Percentiles rank a stretch among this genome's conserved stretches.
Conservation (phyloP, 2,329 filamentous ascomycete species). For the Colletotrichum sp. region DNA sequence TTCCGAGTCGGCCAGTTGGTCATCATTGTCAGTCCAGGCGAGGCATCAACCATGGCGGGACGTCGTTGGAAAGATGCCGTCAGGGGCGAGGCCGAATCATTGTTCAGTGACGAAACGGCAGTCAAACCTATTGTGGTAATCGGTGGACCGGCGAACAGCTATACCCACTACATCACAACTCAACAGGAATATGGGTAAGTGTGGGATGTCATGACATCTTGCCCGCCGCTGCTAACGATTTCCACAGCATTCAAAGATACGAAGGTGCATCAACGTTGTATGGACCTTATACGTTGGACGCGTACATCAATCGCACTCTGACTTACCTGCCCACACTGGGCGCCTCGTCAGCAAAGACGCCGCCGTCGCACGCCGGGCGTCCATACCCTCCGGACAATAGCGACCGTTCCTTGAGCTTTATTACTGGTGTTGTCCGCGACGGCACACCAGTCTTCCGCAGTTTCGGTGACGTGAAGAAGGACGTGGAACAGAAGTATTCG, state of each 20-base stretch:
- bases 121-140: slow-evolving; percentile 74
- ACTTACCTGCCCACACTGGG: slow-evolving; percentile 9
- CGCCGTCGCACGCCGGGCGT: slow-evolving; percentile 41
- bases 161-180: slow-evolving; percentile 79
- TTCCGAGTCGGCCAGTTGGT: slow-evolving; percentile 83
- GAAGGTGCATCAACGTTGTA: slow-evolving; percentile 91
- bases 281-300: slow-evolving; percentile 82
- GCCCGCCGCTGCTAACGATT: slow-evolving; percentile 25
- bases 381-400: slow-evolving; percentile 79
- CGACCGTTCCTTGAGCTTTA: slow-evolving; percentile 77
- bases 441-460: slow-evolving; percentile 64
- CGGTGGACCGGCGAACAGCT: slow-evolving; percentile 87
- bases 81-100: slow-evolving; percentile 48
- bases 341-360: not conserved
- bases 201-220: not conserved
- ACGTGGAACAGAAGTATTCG: slow-evolving; percentile 56
- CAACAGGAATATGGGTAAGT: slow-evolving; percentile 63
- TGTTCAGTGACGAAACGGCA: slow-evolving; percentile 43
- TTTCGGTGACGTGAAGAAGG: slow-evolving; percentile 71
- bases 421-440: slow-evolving; percentile 79
- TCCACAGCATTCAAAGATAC: slow-evolving; percentile 73
- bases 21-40: slow-evolving; percentile 84
- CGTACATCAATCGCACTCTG: slow-evolving; percentile 79
- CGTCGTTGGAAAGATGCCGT: slow-evolving; percentile 83
- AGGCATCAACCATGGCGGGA: slow-evolving; percentile 91